Conservation (phyloP, 2,329 filamentous ascomycete genomes). For the Alternaria novae-zelandiae region DNA sequence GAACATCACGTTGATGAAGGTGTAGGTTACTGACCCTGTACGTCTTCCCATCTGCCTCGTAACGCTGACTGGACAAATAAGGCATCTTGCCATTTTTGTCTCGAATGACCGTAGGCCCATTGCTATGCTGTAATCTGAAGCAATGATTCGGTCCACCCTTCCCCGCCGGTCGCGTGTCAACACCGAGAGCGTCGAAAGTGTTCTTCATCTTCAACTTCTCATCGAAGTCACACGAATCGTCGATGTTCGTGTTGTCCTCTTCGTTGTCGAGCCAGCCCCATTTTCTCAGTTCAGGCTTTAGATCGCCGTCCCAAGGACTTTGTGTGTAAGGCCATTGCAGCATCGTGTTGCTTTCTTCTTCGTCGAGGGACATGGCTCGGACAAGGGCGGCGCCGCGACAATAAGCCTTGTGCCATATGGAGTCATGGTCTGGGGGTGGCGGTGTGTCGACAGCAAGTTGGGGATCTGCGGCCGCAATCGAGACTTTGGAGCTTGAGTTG, state of each 20-base stretch:
- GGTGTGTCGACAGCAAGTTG: not conserved
- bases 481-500: not conserved
- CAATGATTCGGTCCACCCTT: conserved; percentile 14
- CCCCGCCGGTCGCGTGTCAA: not conserved
- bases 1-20: not conserved
- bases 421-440: not conserved
- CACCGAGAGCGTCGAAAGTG: conserved; percentile 4
- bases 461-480: not conserved
- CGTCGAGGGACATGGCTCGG: conserved; percentile 5
- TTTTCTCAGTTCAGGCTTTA: conserved; percentile 6
- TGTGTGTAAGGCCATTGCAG: conserved; percentile 9
- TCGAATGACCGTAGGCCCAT: not conserved
- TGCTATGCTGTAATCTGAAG: conserved; percentile 3
- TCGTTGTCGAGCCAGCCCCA: conserved; percentile 15
- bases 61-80: conserved; percentile 4
- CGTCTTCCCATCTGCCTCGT: conserved; percentile 1
- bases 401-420: not conserved
- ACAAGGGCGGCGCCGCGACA: conserved; percentile 15
- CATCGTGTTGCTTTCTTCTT: conserved; percentile 1
- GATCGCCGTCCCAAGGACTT: conserved; percentile 7
- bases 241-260: no score
- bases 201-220: conserved; percentile 1
- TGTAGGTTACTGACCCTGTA: conserved; percentile 1
- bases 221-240: conserved; percentile 5
- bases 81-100: not conserved